Evolutionary conservation across 202 grass and related monocot genomes (phyloP).

Genomic region (Zoysia matrella): DNA sequence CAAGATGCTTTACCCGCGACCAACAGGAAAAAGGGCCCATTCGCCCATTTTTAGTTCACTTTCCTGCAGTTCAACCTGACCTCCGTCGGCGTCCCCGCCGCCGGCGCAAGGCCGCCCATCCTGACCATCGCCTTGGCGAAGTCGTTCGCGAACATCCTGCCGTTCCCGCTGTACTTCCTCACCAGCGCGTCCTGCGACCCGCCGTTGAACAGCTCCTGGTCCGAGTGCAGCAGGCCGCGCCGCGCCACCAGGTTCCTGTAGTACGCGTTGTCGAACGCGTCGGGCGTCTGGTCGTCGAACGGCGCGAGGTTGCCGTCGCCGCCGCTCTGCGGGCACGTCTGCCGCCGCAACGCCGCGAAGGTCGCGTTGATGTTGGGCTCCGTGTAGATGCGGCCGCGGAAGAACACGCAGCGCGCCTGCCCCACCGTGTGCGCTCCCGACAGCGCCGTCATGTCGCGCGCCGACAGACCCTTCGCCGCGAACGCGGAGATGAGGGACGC

Average conservation of each 20-base stretch:
- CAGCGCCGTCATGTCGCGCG: slow-evolving; percentile 78
- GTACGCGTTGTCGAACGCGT: slow-evolving; percentile 35
- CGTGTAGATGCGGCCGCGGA: slow-evolving; percentile 63
- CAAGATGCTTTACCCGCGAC: too few relatives aligned
- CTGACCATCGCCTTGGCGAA: slow-evolving; percentile 71
- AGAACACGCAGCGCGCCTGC: slow-evolving; percentile 54
- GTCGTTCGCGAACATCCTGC: slow-evolving; percentile 44
- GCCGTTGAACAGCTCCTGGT: slow-evolving; percentile 75
- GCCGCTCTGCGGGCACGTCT: slow-evolving; percentile 54
- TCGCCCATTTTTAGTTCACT: slow-evolving; percentile 43
- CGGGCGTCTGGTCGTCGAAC: slow-evolving; percentile 56
- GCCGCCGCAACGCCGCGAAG: slow-evolving; percentile 53
- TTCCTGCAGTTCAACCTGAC: slow-evolving; percentile 74
- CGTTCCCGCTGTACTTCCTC: slow-evolving; percentile 52
- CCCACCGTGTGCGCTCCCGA: slow-evolving; percentile 86
- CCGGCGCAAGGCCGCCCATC: slow-evolving; percentile 58
- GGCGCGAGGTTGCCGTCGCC: slow-evolving; percentile 52
- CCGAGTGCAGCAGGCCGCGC: slow-evolving; percentile 72
- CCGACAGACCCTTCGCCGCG: slow-evolving; percentile 57
- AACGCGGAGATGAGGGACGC: slow-evolving; percentile 56
- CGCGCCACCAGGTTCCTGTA: slow-evolving; percentile 57
- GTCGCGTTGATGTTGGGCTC: slow-evolving; percentile 60
- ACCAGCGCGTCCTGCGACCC: slow-evolving; percentile 65
- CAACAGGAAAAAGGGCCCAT: too few relatives aligned
- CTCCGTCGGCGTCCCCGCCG: slow-evolving; percentile 35